Conservation (phyloP, 2,329 filamentous ascomycete genomes). For the Fusarium albidum region DNA sequence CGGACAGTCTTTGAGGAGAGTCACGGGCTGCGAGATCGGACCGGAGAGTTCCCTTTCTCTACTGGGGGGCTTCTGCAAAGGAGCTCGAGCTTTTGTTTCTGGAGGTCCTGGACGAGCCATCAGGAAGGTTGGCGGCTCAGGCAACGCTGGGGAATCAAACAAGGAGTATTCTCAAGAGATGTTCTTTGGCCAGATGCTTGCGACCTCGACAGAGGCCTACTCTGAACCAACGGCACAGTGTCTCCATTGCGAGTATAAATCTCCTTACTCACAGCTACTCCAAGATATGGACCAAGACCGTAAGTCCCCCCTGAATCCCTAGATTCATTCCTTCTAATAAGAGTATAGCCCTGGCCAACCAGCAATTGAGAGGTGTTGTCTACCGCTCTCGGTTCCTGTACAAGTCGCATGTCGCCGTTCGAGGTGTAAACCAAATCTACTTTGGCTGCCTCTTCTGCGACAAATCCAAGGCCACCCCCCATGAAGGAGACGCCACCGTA, state of each 20-base stretch:
- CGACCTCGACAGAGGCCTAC: slow-evolving; percentile 22
- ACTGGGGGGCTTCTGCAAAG: slow-evolving; percentile 49
- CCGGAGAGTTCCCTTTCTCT: slow-evolving; percentile 47
- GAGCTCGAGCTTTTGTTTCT: slow-evolving; percentile 47
- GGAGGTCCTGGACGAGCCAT: slow-evolving; percentile 49
- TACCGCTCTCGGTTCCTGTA: slow-evolving; percentile 53
- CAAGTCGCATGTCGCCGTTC: slow-evolving; percentile 51
- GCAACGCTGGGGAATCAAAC: background rate
- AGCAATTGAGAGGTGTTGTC: slow-evolving; percentile 43
- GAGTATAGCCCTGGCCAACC: slow-evolving; percentile 45
- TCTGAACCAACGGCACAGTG: slow-evolving; percentile 36
- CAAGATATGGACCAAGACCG: slow-evolving; percentile 43
- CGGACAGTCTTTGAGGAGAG: background rate
- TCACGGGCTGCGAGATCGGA: slow-evolving; percentile 33
- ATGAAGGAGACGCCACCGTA: slow-evolving; percentile 53
- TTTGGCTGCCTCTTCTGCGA: slow-evolving; percentile 47
- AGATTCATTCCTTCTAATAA: background rate
- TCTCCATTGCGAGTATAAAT: slow-evolving; percentile 38
- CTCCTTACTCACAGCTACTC: slow-evolving; percentile 41
- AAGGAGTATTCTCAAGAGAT: slow-evolving; percentile 9
- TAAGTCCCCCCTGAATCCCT: slow-evolving; percentile 24
- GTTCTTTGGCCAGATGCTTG: slow-evolving; percentile 16
- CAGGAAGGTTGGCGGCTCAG: slow-evolving; percentile 38
- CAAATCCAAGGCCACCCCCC: slow-evolving; percentile 43
- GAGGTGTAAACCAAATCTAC: slow-evolving; percentile 43